Evolutionary conservation across 176 grass and related monocot genomes (phyloP).

Genomic region (Carex pumila): DNA sequence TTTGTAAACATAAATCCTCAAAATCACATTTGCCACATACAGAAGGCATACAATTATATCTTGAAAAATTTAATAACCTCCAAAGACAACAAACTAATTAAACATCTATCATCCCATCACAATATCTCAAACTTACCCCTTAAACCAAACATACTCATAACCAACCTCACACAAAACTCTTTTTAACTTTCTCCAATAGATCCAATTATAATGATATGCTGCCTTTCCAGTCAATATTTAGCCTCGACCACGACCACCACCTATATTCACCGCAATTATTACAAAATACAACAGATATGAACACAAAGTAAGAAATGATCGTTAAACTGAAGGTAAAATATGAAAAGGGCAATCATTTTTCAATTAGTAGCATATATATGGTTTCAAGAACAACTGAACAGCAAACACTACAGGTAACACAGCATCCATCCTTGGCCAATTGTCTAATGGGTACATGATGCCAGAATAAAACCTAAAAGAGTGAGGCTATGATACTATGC

Average conservation of each 20-base stretch:
- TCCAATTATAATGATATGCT: no score
- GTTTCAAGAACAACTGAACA: not conserved
- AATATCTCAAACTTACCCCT: not conserved
- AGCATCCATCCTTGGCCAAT: not conserved
- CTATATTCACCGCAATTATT: conserved; percentile 19
- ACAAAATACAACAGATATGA: not conserved
- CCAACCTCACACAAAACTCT: not conserved
- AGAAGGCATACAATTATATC: not conserved
- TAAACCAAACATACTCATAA: not conserved
- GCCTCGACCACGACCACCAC: conserved; percentile 70
- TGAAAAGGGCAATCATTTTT: not conserved
- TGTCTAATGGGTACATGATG: not conserved
- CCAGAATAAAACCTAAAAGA: not conserved
- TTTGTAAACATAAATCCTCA: not conserved
- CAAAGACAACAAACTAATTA: not conserved
- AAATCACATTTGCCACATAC: conserved; percentile 3
- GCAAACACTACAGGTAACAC: not conserved
- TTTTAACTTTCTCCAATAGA: not conserved
- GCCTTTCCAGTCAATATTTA: conserved; percentile 17
- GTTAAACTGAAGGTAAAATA: not conserved
- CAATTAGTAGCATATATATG: not conserved
- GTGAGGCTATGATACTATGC: no score
- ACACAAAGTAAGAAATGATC: not conserved
- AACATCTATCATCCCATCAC: not conserved
- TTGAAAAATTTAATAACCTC: not conserved